Base-by-base conservation (phyloP, 2,329 filamentous ascomycete genomes). In the Ophiostoma himal-ulmi region DNA sequence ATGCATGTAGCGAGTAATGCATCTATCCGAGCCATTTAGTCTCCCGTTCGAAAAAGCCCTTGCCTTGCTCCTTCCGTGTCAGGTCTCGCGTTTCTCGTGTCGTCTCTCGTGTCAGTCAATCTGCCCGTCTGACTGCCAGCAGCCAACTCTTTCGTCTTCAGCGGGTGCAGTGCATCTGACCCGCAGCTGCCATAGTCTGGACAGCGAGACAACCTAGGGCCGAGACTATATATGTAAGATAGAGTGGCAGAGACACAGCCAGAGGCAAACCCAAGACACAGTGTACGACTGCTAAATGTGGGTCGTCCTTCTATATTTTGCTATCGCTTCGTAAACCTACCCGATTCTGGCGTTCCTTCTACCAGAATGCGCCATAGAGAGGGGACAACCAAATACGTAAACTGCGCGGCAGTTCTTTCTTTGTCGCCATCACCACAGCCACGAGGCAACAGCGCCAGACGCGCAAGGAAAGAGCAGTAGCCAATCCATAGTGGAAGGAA, bases 331-430 rank as follows among this genome's bases (percentile, higher is more conserved):
- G n/a, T n/a, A n/a, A 11, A 64, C 30, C 60, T 64, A 34, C 60
- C 60, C 30, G 30, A 62, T 64, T 64, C 17, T 64, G 26, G 60
- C 34, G 60, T 64, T 36, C 60, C 60, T 64, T 64, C 60, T 34
- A 34, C 60, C 30, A 36, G 57, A n/a, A 62, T 62, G 52, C 52
- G 52, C 52, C 52, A 57, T 13, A 22, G 52, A 26, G 52, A 57
- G 52, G 52, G 52, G 17, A 14, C 8, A 14, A 22, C 10, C 52
- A 22, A 57, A 14, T 57, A 26, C 52, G 52, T 26, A 57, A 57
- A 57, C 30, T 30, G 52, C 52, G 13, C 52, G 22, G n/a, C 14
- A 26, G 52, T 22, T 14, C n/a, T 22, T 57, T 14, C 22, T 57
- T 13, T 57, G 52, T 57, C 52, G 52, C 52, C n/a, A 22, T 57